A percentile compares a stretch with the other conserved stretches of the same genome.
These are phyloP conservation scores for Eucalyptus rudis DNA, from an alignment of 345 rosid species.

Conservation along the genomic window DNA sequence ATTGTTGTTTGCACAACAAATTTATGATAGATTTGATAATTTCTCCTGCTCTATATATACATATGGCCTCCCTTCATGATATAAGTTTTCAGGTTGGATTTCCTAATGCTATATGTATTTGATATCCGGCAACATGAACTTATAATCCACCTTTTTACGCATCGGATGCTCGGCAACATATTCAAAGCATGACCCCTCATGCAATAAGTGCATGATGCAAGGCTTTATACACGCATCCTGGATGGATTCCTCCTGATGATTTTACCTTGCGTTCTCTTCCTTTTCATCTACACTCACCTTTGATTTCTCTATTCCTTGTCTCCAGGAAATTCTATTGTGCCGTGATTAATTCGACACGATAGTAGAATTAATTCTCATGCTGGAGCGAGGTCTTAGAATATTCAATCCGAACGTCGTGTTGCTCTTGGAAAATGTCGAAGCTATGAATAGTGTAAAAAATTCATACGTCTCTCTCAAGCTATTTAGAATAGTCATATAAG, in stretches of 20 bases:
- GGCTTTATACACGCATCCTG: background rate
- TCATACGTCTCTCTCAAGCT: background rate
- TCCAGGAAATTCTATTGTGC: background rate
- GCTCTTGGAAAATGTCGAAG: background rate
- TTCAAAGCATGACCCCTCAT: background rate
- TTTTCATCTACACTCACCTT: background rate
- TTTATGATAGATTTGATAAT: too few species aligned
- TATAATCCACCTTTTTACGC: background rate
- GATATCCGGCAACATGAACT: background rate
- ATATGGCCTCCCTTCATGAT: background rate
- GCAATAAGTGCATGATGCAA: background rate
- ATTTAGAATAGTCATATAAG: background rate
- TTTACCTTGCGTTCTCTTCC: background rate
- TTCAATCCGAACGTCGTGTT: rapidly evolving
- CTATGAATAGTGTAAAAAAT: background rate
- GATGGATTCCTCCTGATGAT: background rate
- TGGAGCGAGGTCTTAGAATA: background rate
- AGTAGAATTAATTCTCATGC: background rate
- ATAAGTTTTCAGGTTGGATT: background rate
- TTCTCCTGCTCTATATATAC: background rate
- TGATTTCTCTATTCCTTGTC: background rate
- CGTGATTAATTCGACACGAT: background rate
- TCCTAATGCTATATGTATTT: background rate
- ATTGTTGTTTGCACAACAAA: background rate
- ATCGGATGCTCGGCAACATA: background rate